Percentiles rank a stretch among this genome's conserved stretches.
Conservation (phyloP, 2,329 filamentous ascomycete genomes). For the Epichloe glyceriae region DNA sequence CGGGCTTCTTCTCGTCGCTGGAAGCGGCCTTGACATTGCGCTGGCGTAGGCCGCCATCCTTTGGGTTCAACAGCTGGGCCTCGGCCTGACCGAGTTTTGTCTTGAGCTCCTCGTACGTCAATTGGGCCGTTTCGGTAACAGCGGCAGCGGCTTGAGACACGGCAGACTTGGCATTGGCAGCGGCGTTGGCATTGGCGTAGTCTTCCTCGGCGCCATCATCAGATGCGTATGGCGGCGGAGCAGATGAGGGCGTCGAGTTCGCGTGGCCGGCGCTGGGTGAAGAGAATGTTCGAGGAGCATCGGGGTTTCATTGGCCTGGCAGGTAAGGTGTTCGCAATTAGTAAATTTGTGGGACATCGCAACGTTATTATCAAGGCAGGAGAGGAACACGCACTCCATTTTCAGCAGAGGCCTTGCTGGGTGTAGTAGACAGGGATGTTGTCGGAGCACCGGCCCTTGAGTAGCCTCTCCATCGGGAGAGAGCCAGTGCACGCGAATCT, state of each 20-base stretch:
- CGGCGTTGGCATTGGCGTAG: slow-evolving; percentile 9
- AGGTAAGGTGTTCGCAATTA: not conserved
- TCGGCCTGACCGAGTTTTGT: slow-evolving; percentile 64
- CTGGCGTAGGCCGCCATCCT: slow-evolving; percentile 65
- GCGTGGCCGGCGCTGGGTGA: slow-evolving; percentile 26
- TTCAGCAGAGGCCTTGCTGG: slow-evolving; percentile 24
- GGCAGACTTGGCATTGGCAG: slow-evolving; percentile 15
- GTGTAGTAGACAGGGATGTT: slow-evolving; percentile 26
- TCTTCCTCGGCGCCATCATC: slow-evolving; percentile 20
- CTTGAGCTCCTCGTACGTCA: slow-evolving; percentile 48
- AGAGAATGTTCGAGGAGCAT: slow-evolving; percentile 30
- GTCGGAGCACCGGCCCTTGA: slow-evolving; percentile 10
- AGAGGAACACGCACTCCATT: slow-evolving; percentile 26
- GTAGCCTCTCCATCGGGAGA: slow-evolving; percentile 39
- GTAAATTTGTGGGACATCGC: slow-evolving; percentile 1
- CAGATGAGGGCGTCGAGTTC: slow-evolving; percentile 17
- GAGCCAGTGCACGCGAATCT: slow-evolving; percentile 86
- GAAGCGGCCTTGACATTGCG: slow-evolving; percentile 50
- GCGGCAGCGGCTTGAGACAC: slow-evolving; percentile 30
- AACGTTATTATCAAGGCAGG: not conserved
- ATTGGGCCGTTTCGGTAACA: slow-evolving; percentile 30
- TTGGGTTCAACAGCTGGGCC: slow-evolving; percentile 56
- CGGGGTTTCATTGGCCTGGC: slow-evolving; percentile 27
- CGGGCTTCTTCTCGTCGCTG: slow-evolving; percentile 37
- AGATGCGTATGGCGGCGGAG: slow-evolving; percentile 23